phyloP scores from a whole-genome alignment of 257 asterid genomes.

The Solanum neorickii region DNA sequence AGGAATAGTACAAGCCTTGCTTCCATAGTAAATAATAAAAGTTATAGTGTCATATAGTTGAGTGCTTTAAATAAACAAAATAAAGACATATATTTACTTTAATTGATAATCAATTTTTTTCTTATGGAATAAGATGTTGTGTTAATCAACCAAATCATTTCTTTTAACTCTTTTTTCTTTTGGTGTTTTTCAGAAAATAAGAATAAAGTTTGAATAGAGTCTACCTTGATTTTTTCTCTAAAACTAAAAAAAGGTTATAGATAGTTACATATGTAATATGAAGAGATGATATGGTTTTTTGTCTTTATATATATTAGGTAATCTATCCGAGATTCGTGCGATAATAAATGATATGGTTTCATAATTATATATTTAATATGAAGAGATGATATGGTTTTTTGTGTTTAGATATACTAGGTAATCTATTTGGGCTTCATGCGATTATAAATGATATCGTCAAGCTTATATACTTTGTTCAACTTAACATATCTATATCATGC shows the following conservation, averaged over 20 bases:
- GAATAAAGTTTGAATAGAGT: neutral
- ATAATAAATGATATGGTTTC: no score
- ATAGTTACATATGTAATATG: no score
- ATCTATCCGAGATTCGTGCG: fast-evolving
- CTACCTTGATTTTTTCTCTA: neutral
- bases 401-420: no score
- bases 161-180: neutral
- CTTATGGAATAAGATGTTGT: neutral
- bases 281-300: no score
- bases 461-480: no score
- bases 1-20: neutral
- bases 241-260: no score
- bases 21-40: neutral
- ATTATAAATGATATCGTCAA: no score
- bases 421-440: no score
- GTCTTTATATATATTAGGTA: no score
- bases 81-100: neutral
- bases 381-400: no score
- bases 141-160: neutral
- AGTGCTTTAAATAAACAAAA: neutral
- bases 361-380: no score
- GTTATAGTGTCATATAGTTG: neutral
- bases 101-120: neutral
- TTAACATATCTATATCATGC: no score
- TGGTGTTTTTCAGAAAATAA: neutral